These are phyloP conservation scores for Harrya chromipes DNA, from an alignment of 768 basidiomycete species.

Conservation along the genomic window DNA sequence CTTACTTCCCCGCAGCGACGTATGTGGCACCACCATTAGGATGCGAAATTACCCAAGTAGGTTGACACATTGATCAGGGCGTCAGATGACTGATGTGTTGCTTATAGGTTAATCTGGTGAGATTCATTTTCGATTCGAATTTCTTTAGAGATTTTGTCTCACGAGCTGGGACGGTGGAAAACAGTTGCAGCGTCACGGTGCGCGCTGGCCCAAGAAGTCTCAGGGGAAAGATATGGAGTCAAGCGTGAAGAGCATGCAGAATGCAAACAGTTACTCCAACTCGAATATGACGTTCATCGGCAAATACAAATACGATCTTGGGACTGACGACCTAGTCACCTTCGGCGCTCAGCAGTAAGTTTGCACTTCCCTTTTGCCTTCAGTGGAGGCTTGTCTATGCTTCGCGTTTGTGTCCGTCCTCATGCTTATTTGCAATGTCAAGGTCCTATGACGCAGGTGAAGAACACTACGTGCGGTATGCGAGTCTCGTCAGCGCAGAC, in stretches of 20 bases:
- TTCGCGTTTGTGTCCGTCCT: conserved; percentile 37
- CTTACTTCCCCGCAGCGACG: conserved; percentile 44
- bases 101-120: conserved; percentile 17
- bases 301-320: conserved; percentile 55
- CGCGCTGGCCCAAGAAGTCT: conserved; percentile 62
- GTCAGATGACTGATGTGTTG: background rate
- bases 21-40: conserved; percentile 44
- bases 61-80: background rate
- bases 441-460: conserved; percentile 53
- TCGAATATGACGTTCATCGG: no score
- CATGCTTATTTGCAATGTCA: background rate
- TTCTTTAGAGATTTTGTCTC: background rate
- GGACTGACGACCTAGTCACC: conserved; percentile 53
- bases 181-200: conserved; percentile 76
- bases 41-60: conserved; percentile 54
- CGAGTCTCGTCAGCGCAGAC: conserved; percentile 37
- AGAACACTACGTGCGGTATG: conserved; percentile 50
- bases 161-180: no score
- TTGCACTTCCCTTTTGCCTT: conserved; percentile 45
- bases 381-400: conserved; percentile 41
- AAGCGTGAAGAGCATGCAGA: conserved; percentile 52
- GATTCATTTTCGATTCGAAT: background rate
- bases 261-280: conserved; percentile 26
- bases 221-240: conserved; percentile 38
- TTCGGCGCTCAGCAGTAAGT: conserved; percentile 68